These are phyloP conservation scores for Hirschioporus abietinus DNA, from an alignment of 768 basidiomycete species.

Conservation along the genomic window DNA sequence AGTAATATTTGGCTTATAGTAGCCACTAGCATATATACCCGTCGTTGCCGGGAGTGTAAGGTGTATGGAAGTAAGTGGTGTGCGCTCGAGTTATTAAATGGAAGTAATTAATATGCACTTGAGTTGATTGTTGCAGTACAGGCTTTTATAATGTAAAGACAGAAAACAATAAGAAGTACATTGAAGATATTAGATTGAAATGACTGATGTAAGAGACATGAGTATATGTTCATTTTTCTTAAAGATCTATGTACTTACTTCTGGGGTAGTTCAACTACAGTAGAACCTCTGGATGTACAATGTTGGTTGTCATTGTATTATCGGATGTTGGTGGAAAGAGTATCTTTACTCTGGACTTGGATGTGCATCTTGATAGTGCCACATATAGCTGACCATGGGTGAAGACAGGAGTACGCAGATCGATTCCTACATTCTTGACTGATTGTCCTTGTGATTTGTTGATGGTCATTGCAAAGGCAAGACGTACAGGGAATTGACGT, in stretches of 20 bases:
- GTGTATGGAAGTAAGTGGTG: no score
- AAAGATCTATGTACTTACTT: background rate
- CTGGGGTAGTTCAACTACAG: background rate
- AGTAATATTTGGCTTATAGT: no score
- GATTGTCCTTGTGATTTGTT: slow-evolving; percentile 49
- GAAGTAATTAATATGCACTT: background rate
- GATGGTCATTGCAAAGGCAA: slow-evolving; percentile 44
- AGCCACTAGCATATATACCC: background rate
- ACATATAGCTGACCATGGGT: slow-evolving; percentile 42
- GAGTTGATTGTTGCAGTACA: background rate
- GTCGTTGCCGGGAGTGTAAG: background rate
- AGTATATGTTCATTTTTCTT: background rate
- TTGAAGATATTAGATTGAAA: no score
- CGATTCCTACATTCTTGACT: slow-evolving; percentile 35
- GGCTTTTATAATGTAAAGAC: no score
- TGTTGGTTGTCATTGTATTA: slow-evolving; percentile 19
- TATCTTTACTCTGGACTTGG: slow-evolving; percentile 22
- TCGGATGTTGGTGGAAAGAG: slow-evolving; percentile 18
- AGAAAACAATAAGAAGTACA: background rate
- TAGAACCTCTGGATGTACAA: slow-evolving; percentile 27
- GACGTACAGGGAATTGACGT: slow-evolving; percentile 28
- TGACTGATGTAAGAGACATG: background rate
- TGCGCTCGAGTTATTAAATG: background rate
- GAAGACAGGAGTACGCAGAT: slow-evolving; percentile 32
- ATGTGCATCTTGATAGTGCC: slow-evolving; percentile 34